Base-by-base conservation (phyloP, 495 filamentous ascomycete genomes). In the Penicillium diatomitis region DNA sequence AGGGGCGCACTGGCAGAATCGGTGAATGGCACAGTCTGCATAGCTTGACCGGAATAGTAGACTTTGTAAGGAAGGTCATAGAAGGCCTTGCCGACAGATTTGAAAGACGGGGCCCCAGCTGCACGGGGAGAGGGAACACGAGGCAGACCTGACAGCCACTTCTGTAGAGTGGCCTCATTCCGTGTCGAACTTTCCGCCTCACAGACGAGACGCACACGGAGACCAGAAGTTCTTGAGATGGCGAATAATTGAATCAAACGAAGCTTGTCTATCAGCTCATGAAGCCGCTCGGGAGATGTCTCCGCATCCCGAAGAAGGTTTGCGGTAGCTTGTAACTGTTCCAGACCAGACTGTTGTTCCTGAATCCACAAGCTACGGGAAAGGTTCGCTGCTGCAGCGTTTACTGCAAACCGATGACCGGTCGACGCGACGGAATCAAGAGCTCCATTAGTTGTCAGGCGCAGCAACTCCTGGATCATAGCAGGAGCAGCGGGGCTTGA, bases 1-100 rank as follows among this genome's bases (percentile, higher is more conserved):
- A 96, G 81, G 1, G 87, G 76, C 6, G 90, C 87, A 11, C 83
- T 79, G 30, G 84, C 76, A 0, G 79, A 58, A 39, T 90, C 80
- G 31, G 80, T 83, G 64, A 97, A 98, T 3, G 90, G 86, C 1
- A 90, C 84, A 3, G 92, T 96, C 29, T 87, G 83, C 32, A 90
- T 67, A 30, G 87, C 83, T 34, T 88, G 75, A 9, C 81, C 84
- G 5, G 90, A 83, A 64, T 96, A 97, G 60, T 91, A 96, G 44
- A 98, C 92, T 65, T 98, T 92, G 67, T 95, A 98, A 2, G 92
- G 92, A 28, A 98, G 78, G 4, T 90, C 83, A 62, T 92, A 98
- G 74, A 97, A 94, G 0, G 86, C 81, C 60, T 87, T 92, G 41
- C 79, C 49, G n/a, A 56, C 60, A 3, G 66, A 55, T 20, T 67